These are phyloP conservation scores for Xylaria sp. DNA, from an alignment of 2,329 filamentous ascomycete species.

Conservation along the genomic window DNA sequence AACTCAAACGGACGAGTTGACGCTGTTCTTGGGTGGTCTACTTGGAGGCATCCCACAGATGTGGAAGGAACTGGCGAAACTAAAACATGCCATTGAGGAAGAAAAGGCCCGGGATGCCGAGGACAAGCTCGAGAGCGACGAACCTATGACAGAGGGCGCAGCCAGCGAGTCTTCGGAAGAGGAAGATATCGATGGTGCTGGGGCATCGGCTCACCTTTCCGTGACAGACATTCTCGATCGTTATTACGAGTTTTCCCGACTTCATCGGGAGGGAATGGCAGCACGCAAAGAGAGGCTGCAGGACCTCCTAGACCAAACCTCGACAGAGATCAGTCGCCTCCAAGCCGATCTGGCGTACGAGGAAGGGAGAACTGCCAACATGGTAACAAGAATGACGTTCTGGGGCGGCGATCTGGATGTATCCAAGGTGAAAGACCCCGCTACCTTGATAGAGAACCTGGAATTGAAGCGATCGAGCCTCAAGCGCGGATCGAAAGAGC, in stretches of 20 bases:
- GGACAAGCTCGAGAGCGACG: too few species aligned
- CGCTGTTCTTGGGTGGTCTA: background rate
- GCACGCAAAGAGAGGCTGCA: conserved; percentile 14
- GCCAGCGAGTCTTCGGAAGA: background rate
- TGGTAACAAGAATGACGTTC: conserved; percentile 7
- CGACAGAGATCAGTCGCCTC: conserved; percentile 9
- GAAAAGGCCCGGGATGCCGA: background rate
- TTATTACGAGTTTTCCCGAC: conserved; percentile 8
- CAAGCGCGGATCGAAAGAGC: background rate
- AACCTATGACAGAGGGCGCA: too few species aligned
- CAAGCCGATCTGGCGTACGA: conserved; percentile 11
- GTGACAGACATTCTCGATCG: background rate
- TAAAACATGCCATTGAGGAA: background rate
- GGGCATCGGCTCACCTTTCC: background rate
- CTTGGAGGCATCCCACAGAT: background rate
- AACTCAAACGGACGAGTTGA: conserved; percentile 7
- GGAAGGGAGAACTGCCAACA: background rate
- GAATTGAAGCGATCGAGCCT: conserved; percentile 8
- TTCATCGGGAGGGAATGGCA: conserved; percentile 7
- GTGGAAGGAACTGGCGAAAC: background rate
- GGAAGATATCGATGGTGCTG: background rate
- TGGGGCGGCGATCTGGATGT: background rate
- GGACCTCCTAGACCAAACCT: background rate
- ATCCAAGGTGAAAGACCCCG: background rate
- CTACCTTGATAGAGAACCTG: background rate